Percentiles rank a stretch among this genome's conserved stretches.
Evolutionary conservation across 495 filamentous ascomycete species (phyloP).

Genomic region (Trichoderma reesei): DNA sequence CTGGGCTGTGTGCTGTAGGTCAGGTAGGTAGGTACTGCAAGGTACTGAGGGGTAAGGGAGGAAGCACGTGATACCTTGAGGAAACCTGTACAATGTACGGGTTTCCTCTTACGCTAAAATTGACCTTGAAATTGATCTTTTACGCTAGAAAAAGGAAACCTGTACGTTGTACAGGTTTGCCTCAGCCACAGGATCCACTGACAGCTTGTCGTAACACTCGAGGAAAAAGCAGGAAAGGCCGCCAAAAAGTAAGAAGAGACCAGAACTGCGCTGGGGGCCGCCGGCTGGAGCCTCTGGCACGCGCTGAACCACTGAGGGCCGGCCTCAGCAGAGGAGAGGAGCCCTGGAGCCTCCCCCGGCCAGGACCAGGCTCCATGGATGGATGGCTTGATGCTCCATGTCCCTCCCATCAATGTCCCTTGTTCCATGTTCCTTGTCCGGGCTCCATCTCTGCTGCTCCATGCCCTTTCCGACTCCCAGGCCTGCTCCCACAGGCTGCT

Average conservation of each 20-base stretch:
- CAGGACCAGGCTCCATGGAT: background rate
- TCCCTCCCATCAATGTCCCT: background rate
- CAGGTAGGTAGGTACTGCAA: no score
- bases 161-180: no score
- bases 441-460: background rate
- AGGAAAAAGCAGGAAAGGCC: background rate
- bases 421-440: background rate
- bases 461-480: background rate
- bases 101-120: no score
- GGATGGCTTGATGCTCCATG: no score
- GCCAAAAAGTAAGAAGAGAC: background rate
- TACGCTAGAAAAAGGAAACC: no score
- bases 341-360: background rate
- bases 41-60: no score
- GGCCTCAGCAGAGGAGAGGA: background rate
- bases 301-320: conserved; percentile 1
- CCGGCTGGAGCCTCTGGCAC: background rate
- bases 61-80: no score
- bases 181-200: no score
- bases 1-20: no score
- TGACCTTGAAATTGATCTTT: no score
- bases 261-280: background rate
- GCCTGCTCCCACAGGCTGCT: background rate
- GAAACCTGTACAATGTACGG: no score
- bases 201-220: no score